Percentiles rank a stretch among this genome's conserved stretches.
These are phyloP conservation scores for Rutstroemia sydowiana DNA, from an alignment of 2,329 filamentous ascomycete genomes.

Conservation along the genomic window DNA sequence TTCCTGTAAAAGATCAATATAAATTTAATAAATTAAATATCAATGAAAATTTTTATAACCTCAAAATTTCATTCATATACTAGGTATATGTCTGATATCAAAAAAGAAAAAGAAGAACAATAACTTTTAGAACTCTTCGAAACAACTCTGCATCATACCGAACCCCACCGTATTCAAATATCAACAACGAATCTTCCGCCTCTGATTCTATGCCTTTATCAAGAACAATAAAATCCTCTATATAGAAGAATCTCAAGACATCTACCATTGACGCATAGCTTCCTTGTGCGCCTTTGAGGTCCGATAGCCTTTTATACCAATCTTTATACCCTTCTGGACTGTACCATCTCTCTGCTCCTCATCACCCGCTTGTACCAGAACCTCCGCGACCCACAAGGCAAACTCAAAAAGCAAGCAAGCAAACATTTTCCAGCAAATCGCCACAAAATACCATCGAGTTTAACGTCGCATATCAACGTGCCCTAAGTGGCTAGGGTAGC, in stretches of 20 bases:
- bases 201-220: conserved; percentile 14
- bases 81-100: background rate
- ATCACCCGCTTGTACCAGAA: conserved; percentile 17
- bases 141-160: background rate
- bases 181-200: background rate
- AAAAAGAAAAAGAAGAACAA: background rate
- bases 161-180: background rate
- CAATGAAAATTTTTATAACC: background rate
- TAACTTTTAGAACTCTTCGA: background rate
- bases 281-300: conserved; percentile 17
- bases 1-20: too few species aligned
- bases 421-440: background rate
- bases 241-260: conserved; percentile 20
- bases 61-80: too few species aligned
- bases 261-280: conserved; percentile 16
- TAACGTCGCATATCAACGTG: conserved; percentile 10
- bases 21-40: background rate
- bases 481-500: conserved; percentile 24
- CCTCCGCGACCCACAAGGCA: conserved; percentile 12
- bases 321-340: conserved; percentile 11
- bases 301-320: conserved; percentile 16
- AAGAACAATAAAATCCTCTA: conserved; percentile 19
- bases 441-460: conserved; percentile 11
- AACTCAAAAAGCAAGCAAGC: conserved; percentile 8
- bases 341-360: conserved; percentile 14